A percentile compares a stretch with the other conserved stretches of the same genome.
Evolutionary conservation across 116 monocot genomes (phyloP).

Genomic region (Trichopus zeylanicus): DNA sequence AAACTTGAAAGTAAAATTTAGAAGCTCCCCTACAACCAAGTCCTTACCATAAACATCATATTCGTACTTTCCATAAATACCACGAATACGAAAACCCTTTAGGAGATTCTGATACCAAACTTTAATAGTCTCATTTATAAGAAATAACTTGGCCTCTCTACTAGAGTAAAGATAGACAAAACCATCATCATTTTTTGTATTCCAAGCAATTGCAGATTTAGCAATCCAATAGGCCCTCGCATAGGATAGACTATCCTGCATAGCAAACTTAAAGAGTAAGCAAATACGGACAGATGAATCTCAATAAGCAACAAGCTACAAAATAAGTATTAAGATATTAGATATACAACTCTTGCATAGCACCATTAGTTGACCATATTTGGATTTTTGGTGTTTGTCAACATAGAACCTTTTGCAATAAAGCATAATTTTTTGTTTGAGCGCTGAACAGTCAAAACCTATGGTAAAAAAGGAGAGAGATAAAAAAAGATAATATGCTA

Average conservation of each 20-base stretch:
- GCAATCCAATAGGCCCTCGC: slow-evolving; percentile 70
- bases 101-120: slow-evolving; percentile 21
- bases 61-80: not conserved
- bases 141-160: slow-evolving; percentile 28
- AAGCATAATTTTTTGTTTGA: no score
- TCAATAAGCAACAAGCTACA: not conserved
- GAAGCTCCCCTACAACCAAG: not conserved
- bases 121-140: slow-evolving; percentile 33
- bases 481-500: no score
- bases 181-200: slow-evolving; percentile 31
- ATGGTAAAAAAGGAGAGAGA: no score
- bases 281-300: not conserved
- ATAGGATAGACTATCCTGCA: slow-evolving; percentile 44
- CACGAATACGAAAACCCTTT: not conserved
- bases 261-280: not conserved
- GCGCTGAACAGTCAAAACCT: no score
- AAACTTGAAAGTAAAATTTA: no score
- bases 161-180: slow-evolving; percentile 51
- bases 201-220: slow-evolving; percentile 64
- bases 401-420: no score
- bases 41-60: no score
- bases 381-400: no score
- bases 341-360: not conserved
- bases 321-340: not conserved
- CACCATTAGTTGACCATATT: not conserved